Evolutionary conservation across 306 rosid species (phyloP).

Genomic region (Spatholobus suberectus): DNA sequence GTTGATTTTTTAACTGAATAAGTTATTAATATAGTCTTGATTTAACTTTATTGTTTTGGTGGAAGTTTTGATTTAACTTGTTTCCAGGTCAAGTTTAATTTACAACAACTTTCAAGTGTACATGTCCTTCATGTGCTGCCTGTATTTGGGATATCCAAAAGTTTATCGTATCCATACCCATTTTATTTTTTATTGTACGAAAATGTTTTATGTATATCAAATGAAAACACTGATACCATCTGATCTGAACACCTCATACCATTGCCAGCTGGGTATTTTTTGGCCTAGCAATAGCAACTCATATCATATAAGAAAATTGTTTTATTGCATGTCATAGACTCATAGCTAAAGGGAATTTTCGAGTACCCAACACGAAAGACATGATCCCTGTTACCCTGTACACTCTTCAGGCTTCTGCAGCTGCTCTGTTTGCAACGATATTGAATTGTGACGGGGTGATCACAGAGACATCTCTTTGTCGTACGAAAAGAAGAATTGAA

Average conservation of each 20-base stretch:
- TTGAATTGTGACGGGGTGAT: not conserved
- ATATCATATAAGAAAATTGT: not conserved
- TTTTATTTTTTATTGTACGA: not conserved
- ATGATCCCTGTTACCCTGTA: not conserved
- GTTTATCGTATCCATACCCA: not conserved
- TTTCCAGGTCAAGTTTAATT: too few relatives aligned
- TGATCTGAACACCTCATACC: not conserved
- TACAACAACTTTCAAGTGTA: too few relatives aligned
- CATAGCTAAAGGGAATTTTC: not conserved
- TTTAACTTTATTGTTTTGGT: too few relatives aligned
- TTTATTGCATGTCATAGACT: conserved; percentile 11
- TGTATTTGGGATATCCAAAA: too few relatives aligned
- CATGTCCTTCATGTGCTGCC: too few relatives aligned
- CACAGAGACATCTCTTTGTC: conserved; percentile 20
- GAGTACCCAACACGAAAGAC: not conserved
- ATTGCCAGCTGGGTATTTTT: not conserved
- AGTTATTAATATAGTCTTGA: too few relatives aligned
- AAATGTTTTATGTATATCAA: not conserved
- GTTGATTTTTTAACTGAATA: too few relatives aligned
- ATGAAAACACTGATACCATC: not conserved
- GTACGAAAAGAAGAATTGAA: not conserved
- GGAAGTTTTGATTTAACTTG: too few relatives aligned
- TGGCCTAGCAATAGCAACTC: too few relatives aligned
- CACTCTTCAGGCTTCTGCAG: not conserved
- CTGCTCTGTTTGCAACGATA: not conserved